Base-by-base conservation (phyloP, 371 early-diverging fungal species). In the Haplosporangium sp. region DNA sequence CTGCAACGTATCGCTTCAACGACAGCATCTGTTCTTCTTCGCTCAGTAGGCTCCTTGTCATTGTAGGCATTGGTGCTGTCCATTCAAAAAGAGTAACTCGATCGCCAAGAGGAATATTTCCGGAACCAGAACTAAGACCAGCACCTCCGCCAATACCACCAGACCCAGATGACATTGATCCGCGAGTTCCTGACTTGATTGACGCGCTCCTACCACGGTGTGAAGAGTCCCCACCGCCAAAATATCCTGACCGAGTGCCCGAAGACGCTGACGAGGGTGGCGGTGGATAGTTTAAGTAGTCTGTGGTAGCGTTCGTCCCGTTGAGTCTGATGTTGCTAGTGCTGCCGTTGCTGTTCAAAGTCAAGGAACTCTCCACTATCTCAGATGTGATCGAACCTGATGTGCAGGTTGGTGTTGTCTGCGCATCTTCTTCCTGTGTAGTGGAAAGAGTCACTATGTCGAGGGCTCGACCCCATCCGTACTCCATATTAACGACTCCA, bases 401-500 rank as follows among this genome's bases (percentile, higher is more conserved):
- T 46, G 55, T 4, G 8, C 37, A 4, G 37, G 8, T 36, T 45
- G 23, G 21, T 38, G 59, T 18, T 12, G 52, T 54, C 5, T 57
- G 59, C 40, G 61, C 66, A n/a, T 73, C 67, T 13, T 67, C 73
- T 20, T 58, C 63, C 36, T 42, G 29, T 4, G 29, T 29, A 29
- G 29, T 18, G 0, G 64, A 40, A 43, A 50, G 23, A 1, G 38
- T 18, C 14, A 62, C 43, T 16, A 40, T 74, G 62, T 88, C 83
- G 37, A 88, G 82, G 8, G 90, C 86, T 40, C 84, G 83, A 47
- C 91, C 89, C 97, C 97, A 97, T 1, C 98, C 98, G 64, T 94
- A 96, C 68, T 96, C 96, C 74, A 92, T 86, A 67, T 92, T 95
- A 57, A 92, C 86, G 5, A 94, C 89, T 42, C 93, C 93, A 37